Conservation (phyloP, 257 asterid species). For the Solanum dulcamara region DNA sequence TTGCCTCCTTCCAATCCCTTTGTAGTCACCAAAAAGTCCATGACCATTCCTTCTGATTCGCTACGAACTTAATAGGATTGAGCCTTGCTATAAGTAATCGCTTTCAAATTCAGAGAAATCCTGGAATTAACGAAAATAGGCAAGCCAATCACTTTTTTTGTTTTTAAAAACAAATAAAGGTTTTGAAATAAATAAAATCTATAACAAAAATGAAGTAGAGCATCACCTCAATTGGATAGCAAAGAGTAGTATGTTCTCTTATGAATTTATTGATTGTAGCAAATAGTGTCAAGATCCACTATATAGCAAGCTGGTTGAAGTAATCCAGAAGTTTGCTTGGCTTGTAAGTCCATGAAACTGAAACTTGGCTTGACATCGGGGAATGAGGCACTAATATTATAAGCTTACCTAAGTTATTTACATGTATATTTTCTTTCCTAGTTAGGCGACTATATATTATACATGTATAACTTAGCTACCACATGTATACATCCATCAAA, state of each 20-base stretch:
- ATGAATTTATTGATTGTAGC: background rate
- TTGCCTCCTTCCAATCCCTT: background rate
- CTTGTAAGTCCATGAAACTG: background rate
- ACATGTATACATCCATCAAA: background rate
- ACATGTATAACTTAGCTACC: background rate
- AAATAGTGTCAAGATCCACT: background rate
- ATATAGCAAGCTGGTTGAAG: background rate
- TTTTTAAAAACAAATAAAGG: background rate
- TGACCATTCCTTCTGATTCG: background rate
- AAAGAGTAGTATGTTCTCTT: background rate
- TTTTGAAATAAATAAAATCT: background rate
- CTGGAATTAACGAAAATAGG: background rate
- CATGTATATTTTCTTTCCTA: background rate
- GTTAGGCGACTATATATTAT: background rate
- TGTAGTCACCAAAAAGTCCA: conserved; percentile 29
- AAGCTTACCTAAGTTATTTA: background rate
- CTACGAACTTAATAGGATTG: background rate
- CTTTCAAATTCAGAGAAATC: background rate
- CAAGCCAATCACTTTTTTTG: background rate
- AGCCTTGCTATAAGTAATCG: background rate
- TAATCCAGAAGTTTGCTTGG: background rate
- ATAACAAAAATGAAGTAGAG: background rate
- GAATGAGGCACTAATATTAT: background rate
- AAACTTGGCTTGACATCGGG: background rate
- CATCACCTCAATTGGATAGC: background rate